Conservation (phyloP, 148 eudicot genomes). For the Rhododendron williamsianum region DNA sequence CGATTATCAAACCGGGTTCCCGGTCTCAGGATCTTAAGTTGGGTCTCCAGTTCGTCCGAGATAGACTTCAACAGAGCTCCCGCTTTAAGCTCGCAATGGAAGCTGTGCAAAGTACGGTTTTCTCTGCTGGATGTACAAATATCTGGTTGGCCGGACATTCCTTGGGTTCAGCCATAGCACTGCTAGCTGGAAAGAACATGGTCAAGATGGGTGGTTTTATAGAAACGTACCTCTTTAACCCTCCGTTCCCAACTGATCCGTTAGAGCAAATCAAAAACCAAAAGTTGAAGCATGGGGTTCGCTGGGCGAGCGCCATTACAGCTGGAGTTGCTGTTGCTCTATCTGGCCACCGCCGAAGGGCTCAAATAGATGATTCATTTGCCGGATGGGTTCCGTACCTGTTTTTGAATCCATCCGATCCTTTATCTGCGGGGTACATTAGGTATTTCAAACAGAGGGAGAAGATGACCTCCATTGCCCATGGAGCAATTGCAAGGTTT, state of each 20-base stretch:
- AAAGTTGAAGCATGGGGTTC: conserved; percentile 38
- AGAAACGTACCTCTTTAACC: conserved; percentile 75
- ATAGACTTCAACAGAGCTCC: conserved; percentile 36
- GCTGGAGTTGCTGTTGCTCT: conserved; percentile 46
- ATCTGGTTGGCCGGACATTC: conserved; percentile 83
- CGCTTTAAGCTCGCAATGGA: conserved; percentile 38
- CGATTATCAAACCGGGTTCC: conserved; percentile 36
- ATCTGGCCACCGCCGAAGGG: conserved; percentile 5
- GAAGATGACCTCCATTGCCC: conserved; percentile 45
- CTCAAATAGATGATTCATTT: conserved; percentile 30
- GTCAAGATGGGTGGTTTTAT: conserved; percentile 31
- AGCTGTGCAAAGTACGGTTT: conserved; percentile 20
- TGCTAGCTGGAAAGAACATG: conserved; percentile 54
- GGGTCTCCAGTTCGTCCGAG: conserved; percentile 31
- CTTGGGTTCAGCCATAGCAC: conserved; percentile 62
- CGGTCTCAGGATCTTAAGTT: conserved; percentile 45
- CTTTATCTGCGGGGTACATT: conserved; percentile 48
- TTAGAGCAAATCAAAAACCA: conserved; percentile 36
- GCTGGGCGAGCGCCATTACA: conserved; percentile 38
- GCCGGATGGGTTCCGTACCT: conserved; percentile 58
- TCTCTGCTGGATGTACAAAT: conserved; percentile 22
- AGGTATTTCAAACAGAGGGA: conserved; percentile 68
- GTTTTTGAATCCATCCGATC: conserved; percentile 63
- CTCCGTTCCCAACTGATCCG: conserved; percentile 55
- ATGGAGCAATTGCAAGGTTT: conserved; percentile 37